phyloP scores from a whole-genome alignment of 805 yeast genomes.

The Saccharomycopsis vini region DNA sequence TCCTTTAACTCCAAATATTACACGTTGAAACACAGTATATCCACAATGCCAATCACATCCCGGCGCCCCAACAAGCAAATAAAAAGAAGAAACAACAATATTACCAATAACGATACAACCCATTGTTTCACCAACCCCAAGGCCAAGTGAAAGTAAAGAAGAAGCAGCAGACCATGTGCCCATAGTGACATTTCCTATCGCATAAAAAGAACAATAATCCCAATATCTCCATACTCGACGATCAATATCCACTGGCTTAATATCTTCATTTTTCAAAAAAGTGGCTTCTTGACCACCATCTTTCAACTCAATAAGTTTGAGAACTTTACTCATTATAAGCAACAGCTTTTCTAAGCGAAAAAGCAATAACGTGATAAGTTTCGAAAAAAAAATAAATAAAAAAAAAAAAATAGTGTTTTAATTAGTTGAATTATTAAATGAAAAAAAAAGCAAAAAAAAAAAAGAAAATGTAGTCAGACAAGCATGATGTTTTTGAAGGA shows the following conservation, averaged over 20 bases:
- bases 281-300: not conserved
- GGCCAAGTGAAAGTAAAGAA: conserved; percentile 23
- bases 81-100: conserved; percentile 20
- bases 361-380: too few species aligned
- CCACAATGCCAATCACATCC: conserved; percentile 38
- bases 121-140: conserved; percentile 23
- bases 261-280: conserved; percentile 27
- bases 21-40: conserved; percentile 30
- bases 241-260: conserved; percentile 31
- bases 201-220: conserved; percentile 29
- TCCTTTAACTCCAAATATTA: conserved; percentile 27
- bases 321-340: not conserved
- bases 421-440: not conserved
- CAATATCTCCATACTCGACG: conserved; percentile 33
- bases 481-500: too few species aligned
- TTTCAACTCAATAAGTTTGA: too few species aligned
- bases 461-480: too few species aligned
- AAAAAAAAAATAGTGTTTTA: too few species aligned
- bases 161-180: conserved; percentile 31
- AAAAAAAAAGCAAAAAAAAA: too few species aligned
- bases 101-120: conserved; percentile 26
- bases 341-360: not conserved
- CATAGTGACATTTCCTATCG: conserved; percentile 29
- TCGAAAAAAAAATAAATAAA: too few species aligned
- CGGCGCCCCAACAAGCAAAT: conserved; percentile 20